Percentiles rank a stretch among this genome's conserved stretches.
These are phyloP conservation scores for Fusarium subtropicale DNA, from an alignment of 2,329 filamentous ascomycete genomes.

Conservation along the genomic window DNA sequence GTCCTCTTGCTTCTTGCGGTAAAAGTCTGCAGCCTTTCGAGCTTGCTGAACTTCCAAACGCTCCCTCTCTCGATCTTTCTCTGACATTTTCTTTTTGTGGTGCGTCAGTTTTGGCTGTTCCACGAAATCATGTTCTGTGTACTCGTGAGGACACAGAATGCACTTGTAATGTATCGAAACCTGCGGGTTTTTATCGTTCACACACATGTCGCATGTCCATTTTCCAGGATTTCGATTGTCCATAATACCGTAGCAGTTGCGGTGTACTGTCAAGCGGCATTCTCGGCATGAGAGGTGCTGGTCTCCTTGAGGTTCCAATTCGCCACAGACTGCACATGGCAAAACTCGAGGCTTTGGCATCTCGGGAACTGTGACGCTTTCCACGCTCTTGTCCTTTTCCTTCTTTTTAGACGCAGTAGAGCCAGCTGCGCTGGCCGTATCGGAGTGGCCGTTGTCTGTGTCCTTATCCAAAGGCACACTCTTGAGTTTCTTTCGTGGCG, in stretches of 20 bases:
- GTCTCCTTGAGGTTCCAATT: slow-evolving; percentile 77
- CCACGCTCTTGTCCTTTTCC: slow-evolving; percentile 67
- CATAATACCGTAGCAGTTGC: slow-evolving; percentile 88
- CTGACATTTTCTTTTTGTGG: slow-evolving; percentile 86
- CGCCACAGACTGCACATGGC: slow-evolving; percentile 86
- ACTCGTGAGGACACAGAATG: slow-evolving; percentile 86
- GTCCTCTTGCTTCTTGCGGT: slow-evolving; percentile 84
- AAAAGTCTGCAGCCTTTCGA: slow-evolving; percentile 81
- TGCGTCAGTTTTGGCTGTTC: slow-evolving; percentile 69
- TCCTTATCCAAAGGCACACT: slow-evolving; percentile 63
- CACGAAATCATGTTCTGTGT: slow-evolving; percentile 84
- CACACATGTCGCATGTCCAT: slow-evolving; percentile 96
- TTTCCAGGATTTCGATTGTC: slow-evolving; percentile 77
- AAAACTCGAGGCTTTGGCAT: slow-evolving; percentile 81
- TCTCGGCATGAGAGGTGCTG: slow-evolving; percentile 84
- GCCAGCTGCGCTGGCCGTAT: slow-evolving; percentile 57
- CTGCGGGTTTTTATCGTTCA: slow-evolving; percentile 90
- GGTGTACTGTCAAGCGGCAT: slow-evolving; percentile 91
- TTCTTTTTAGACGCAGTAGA: slow-evolving; percentile 66
- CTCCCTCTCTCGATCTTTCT: slow-evolving; percentile 91
- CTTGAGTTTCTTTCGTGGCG: slow-evolving; percentile 75
- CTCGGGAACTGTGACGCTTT: slow-evolving; percentile 74
- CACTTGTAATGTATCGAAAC: slow-evolving; percentile 97
- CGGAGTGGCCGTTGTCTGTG: slow-evolving; percentile 59
- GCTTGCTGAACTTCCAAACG: slow-evolving; percentile 86